Conservation (phyloP, 2,329 filamentous ascomycete species). For the Aspergillus piperis region DNA sequence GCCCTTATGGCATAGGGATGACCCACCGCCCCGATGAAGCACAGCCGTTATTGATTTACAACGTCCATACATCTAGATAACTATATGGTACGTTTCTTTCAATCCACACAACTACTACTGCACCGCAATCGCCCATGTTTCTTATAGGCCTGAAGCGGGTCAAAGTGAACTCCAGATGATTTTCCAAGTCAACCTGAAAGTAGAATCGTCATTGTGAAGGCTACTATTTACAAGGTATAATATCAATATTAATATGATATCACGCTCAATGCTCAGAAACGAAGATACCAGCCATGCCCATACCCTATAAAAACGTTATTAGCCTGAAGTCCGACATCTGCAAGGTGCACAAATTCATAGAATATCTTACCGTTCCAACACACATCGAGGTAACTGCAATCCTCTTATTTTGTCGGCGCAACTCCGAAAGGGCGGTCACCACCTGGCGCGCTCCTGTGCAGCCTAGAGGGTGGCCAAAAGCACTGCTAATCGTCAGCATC, state of each 20-base stretch:
- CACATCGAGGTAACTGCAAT: constrained; percentile 92
- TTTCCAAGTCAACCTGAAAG: background rate
- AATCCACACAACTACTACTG: background rate
- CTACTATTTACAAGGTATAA: constrained; percentile 5
- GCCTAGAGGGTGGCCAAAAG: constrained; percentile 88
- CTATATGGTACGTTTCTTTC: background rate
- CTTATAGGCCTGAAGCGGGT: background rate
- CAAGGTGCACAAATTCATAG: background rate
- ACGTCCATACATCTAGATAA: background rate
- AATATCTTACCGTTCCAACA: constrained; percentile 75
- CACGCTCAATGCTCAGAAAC: constrained; percentile 71
- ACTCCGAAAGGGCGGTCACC: constrained; percentile 81
- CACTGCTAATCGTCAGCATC: constrained; percentile 42
- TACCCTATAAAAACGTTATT: constrained; percentile 32
- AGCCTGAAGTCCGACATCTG: background rate
- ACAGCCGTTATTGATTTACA: background rate
- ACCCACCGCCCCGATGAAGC: background rate
- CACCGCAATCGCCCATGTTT: background rate
- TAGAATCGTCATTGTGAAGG: background rate
- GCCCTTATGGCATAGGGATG: background rate
- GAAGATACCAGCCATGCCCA: constrained; percentile 89
- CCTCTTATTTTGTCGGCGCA: constrained; percentile 75
- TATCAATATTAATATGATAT: background rate
- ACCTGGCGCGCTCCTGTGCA: constrained; percentile 91
- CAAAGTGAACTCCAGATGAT: background rate